Percentiles rank a stretch among this genome's conserved stretches.
phyloP scores from a whole-genome alignment of 768 basidiomycete genomes.

The Macrolepiota albuminosa region DNA sequence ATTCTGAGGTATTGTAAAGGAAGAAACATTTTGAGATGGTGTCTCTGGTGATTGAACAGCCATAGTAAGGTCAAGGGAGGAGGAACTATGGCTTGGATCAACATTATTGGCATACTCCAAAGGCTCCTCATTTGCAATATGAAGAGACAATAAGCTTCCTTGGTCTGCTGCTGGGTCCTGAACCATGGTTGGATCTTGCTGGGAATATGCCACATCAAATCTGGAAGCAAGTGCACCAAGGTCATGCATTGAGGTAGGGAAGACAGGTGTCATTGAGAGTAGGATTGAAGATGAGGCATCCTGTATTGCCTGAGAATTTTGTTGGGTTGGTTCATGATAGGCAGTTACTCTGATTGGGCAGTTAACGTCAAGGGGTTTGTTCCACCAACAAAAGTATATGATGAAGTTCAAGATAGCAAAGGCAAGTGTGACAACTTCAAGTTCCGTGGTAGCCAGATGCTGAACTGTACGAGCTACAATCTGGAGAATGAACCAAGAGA shows the following conservation, averaged over 20 bases:
- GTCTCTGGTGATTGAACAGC: not conserved
- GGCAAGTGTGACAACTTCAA: constrained; percentile 27
- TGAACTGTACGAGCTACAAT: constrained; percentile 18
- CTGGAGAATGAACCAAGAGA: constrained; percentile 26
- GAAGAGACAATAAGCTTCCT: not conserved
- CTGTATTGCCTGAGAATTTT: not conserved
- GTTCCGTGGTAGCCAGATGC: constrained; percentile 20
- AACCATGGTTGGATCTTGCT: not conserved
- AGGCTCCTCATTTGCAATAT: not conserved
- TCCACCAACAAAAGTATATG: constrained; percentile 30
- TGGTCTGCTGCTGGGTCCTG: not conserved
- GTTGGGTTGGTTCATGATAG: not conserved
- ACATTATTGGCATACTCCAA: not conserved
- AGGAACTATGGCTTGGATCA: not conserved
- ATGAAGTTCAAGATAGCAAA: constrained; percentile 20
- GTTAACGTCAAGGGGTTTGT: constrained; percentile 27
- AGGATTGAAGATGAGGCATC: not conserved
- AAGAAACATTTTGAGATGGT: not conserved
- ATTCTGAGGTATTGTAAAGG: not conserved
- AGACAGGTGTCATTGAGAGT: not conserved
- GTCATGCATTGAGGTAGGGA: not conserved
- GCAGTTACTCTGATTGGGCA: not conserved
- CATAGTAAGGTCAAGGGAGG: not conserved
- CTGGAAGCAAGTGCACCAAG: not conserved
- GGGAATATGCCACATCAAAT: not conserved